phyloP scores from a whole-genome alignment of 345 rosid species.

The Melaleuca alternifolia region DNA sequence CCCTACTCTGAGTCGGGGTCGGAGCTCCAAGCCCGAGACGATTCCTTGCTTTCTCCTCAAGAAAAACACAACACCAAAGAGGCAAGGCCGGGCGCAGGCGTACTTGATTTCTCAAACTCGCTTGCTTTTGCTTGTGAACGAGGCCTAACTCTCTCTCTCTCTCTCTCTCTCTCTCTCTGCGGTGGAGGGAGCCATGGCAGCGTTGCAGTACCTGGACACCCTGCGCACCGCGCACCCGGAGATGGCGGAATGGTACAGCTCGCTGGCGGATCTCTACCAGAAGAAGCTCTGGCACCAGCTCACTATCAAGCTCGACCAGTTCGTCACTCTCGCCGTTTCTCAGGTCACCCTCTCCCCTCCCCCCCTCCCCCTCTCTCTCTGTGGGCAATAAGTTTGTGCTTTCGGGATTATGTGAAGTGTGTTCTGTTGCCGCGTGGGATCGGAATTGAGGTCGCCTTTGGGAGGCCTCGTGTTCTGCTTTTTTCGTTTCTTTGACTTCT shows the following conservation, averaged over 20 bases:
- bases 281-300: slow-evolving; percentile 99
- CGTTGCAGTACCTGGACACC: slow-evolving; percentile 71
- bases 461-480: neutral
- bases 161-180: neutral
- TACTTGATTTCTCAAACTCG: neutral
- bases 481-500: neutral
- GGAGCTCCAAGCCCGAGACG: no score
- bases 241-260: slow-evolving; percentile 79
- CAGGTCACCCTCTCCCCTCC: slow-evolving; percentile 37
- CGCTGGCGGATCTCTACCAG: slow-evolving; percentile 91
- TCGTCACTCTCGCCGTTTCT: slow-evolving; percentile 71
- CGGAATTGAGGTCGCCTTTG: neutral
- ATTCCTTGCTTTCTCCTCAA: slow-evolving; percentile 17
- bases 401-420: neutral
- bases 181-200: slow-evolving; percentile 47
- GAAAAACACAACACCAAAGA: neutral
- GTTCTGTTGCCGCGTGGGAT: neutral
- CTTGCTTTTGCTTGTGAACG: neutral
- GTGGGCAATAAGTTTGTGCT: neutral
- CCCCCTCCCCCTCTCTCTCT: neutral
- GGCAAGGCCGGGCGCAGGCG: neutral
- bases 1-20: fast-evolving
- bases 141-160: neutral
- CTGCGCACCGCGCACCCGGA: slow-evolving; percentile 65
- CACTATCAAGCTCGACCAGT: slow-evolving; percentile 93